Base-by-base conservation (phyloP, 371 early-diverging fungal genomes). In the Funneliformis caledonium region DNA sequence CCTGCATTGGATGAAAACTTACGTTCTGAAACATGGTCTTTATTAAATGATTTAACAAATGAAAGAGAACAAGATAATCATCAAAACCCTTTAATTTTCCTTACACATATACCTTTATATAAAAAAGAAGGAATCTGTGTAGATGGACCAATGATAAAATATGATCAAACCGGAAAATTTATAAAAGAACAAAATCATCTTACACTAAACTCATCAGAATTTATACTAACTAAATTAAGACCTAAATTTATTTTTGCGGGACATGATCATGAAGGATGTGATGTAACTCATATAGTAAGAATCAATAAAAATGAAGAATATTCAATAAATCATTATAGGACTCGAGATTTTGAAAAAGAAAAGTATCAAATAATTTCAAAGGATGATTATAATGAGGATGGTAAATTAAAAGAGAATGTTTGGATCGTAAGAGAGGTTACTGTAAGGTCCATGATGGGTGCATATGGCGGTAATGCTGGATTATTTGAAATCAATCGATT, bases 91-190 rank as follows among this genome's bases (percentile, higher is more conserved):
- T 80, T 89, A 16, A 82, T 87, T 26, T 86, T 90, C 8, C 81
- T 90, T 42, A 81, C 87, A 33, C 90, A 90, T 78, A 88, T 90
- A 12, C 90, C 90, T 11, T 83, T 90, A 9, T 80, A 84, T 83
- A 90, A 92, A 87, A 74, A 93, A 83, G 7, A 90, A 78, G 47
- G 93, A 85, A 78, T 93, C 87, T 65, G 90, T 77, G 74, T 85
- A 67, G 81, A 88, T 85, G 76, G 81, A 67, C 83, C 84, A 81
- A 68, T 85, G 82, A 69, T 83, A 74, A 69, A 72, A 9, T 50
- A 84, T 77, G 50, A 84, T 75, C 68, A 76, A 81, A 86, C 78
- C 16, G 82, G 83, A 43, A 85, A 81, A 31, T 86, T 83, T 60
- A 85, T 90, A 31, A 81, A 78, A 37, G 87, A 88, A 68, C 90